Percentiles rank a stretch among this genome's conserved stretches.
Conservation (phyloP, 2,329 filamentous ascomycete genomes). For the Ampelomyces quisqualis region DNA sequence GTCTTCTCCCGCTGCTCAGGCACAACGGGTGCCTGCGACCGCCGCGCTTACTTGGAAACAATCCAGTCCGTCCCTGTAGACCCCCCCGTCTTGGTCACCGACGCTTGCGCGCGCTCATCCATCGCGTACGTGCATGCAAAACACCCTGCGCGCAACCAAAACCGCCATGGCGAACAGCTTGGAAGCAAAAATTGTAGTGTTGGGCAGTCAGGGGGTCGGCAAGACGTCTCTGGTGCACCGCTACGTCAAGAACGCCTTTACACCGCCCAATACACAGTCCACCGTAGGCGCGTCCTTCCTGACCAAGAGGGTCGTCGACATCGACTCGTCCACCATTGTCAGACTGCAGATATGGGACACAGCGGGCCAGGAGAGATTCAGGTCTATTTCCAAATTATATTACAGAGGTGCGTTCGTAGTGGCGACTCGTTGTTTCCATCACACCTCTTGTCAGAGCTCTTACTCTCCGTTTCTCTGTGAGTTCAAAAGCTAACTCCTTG, state of each 20-base stretch:
- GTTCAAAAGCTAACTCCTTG: conserved; percentile 4
- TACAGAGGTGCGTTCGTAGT: conserved; percentile 62
- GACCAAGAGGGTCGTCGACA: conserved; percentile 69
- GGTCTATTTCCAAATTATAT: conserved; percentile 91
- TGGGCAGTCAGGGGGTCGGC: conserved; percentile 76
- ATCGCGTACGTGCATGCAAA: not conserved
- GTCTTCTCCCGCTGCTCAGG: conserved; percentile 17
- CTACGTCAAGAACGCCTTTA: conserved; percentile 71
- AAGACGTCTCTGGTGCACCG: conserved; percentile 78
- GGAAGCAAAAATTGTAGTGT: conserved; percentile 79
- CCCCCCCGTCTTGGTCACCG: conserved; percentile 8
- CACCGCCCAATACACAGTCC: conserved; percentile 55
- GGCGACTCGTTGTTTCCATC: not conserved
- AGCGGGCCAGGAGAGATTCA: conserved; percentile 91
- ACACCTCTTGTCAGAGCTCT: too few species aligned
- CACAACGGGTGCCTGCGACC: conserved; percentile 9
- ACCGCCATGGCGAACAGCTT: conserved; percentile 54
- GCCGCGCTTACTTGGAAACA: conserved; percentile 13
- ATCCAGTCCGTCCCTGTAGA: not conserved
- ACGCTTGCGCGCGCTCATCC: not conserved
- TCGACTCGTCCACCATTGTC: conserved; percentile 80
- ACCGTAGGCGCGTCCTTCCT: conserved; percentile 58
- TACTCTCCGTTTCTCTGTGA: too few species aligned
- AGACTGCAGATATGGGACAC: conserved; percentile 97
- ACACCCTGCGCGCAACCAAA: not conserved